A percentile compares a stretch with the other conserved stretches of the same genome.
These are phyloP conservation scores for Lachancea cidri DNA, from an alignment of 805 yeast species.

Conservation along the genomic window DNA sequence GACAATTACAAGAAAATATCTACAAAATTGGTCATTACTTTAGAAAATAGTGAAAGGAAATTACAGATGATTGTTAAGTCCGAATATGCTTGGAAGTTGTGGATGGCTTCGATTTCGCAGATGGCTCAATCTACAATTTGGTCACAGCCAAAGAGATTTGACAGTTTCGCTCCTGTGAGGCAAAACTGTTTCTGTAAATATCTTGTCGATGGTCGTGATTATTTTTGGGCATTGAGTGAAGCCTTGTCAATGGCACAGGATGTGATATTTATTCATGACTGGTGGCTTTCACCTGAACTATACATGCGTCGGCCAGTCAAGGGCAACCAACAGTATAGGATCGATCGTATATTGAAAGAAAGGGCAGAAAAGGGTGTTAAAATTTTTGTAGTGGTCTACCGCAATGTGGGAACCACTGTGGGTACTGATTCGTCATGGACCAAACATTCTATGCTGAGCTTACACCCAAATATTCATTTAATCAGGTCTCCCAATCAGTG, in stretches of 20 bases:
- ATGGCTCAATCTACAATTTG: conserved; percentile 69
- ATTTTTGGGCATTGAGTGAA: conserved; percentile 91
- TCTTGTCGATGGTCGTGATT: conserved; percentile 95
- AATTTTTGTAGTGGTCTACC: conserved; percentile 82
- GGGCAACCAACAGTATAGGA: conserved; percentile 90
- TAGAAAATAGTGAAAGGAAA: conserved; percentile 76
- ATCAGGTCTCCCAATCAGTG: conserved; percentile 94
- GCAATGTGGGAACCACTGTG: conserved; percentile 91
- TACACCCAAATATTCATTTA: conserved; percentile 83
- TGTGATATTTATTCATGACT: conserved; percentile 89
- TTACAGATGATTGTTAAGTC: conserved; percentile 67
- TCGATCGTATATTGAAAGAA: conserved; percentile 80
- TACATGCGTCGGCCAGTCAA: conserved; percentile 91
- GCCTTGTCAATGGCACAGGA: conserved; percentile 93
- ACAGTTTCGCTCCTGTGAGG: conserved; percentile 89
- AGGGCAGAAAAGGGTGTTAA: conserved; percentile 95
- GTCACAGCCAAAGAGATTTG: conserved; percentile 72
- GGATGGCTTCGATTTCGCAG: conserved; percentile 68
- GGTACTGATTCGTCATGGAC: conserved; percentile 93
- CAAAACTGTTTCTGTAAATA: conserved; percentile 85
- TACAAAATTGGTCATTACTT: conserved; percentile 48
- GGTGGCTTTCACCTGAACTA: conserved; percentile 97
- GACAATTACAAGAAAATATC: conserved; percentile 39
- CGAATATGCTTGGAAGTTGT: conserved; percentile 54
- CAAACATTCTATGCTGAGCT: conserved; percentile 81